Evolutionary conservation across 495 filamentous ascomycete genomes (phyloP).

Genomic region (Xylaria flabelliformis): DNA sequence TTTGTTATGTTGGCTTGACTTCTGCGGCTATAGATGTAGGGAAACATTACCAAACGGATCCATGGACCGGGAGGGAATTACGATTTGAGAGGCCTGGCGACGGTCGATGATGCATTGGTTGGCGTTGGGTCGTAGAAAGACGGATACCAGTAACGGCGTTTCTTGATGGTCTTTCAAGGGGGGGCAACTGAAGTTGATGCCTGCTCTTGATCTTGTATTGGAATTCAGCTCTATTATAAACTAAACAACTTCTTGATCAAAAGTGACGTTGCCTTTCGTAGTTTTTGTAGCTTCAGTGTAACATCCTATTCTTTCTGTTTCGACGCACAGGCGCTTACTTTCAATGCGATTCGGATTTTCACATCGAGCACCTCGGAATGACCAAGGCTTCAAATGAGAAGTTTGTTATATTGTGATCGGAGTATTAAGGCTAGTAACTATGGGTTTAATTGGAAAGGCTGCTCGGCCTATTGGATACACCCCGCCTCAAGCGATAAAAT

Average conservation of each 20-base stretch:
- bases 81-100: slow-evolving; percentile 19
- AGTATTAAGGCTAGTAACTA: not conserved
- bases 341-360: not conserved
- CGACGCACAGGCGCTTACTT: not conserved
- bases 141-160: slow-evolving; percentile 27
- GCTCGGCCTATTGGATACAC: not conserved
- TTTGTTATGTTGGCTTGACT: not conserved
- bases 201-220: not conserved
- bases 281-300: not conserved
- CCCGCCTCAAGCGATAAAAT: not conserved
- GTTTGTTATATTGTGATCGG: not conserved
- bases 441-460: not conserved
- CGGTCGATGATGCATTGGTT: slow-evolving; percentile 26
- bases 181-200: not conserved
- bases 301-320: not conserved
- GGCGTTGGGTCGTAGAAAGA: slow-evolving; percentile 27
- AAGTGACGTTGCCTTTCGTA: not conserved
- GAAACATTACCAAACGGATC: not conserved
- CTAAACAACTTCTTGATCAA: not conserved
- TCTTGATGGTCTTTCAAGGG: slow-evolving; percentile 7
- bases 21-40: slow-evolving; percentile 6
- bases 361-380: not conserved
- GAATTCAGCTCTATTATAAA: not conserved
- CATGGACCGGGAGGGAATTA: not conserved
- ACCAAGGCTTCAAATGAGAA: not conserved